A percentile compares a stretch with the other conserved stretches of the same genome.
phyloP scores from a whole-genome alignment of 768 basidiomycete genomes.

The Multifurca ochricompacta region DNA sequence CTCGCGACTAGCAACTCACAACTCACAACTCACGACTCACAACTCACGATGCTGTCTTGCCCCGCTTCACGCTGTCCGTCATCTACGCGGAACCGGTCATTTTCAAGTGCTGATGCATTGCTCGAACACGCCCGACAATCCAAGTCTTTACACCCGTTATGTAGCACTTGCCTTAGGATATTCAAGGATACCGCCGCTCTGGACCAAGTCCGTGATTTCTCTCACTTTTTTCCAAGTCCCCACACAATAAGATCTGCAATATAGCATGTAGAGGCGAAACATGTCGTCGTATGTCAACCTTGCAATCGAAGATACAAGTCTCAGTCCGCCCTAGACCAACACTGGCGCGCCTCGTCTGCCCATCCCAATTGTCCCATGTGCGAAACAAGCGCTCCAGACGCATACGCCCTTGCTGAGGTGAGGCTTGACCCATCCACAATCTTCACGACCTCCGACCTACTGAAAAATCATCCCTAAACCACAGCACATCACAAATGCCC shows the following conservation, averaged over 20 bases:
- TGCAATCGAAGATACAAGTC: slow-evolving; percentile 13
- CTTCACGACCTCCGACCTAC: neutral
- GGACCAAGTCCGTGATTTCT: slow-evolving; percentile 7
- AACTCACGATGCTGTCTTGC: slow-evolving; percentile 2
- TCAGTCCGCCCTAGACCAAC: slow-evolving; percentile 19
- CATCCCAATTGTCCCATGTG: slow-evolving; percentile 16
- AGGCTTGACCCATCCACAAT: neutral
- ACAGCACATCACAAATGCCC: slow-evolving; percentile 13
- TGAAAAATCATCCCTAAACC: neutral
- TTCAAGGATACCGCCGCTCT: slow-evolving; percentile 14
- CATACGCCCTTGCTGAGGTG: slow-evolving; percentile 12
- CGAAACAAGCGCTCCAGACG: neutral
- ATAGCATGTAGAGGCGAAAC: slow-evolving; percentile 18
- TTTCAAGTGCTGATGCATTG: slow-evolving; percentile 10
- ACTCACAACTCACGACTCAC: too few relatives aligned
- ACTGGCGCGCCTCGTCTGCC: slow-evolving; percentile 12
- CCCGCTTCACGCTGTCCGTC: slow-evolving; percentile 10
- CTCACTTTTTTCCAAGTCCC: neutral
- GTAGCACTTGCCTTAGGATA: slow-evolving; percentile 7
- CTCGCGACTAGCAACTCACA: neutral
- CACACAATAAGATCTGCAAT: neutral
- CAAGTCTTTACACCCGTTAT: slow-evolving; percentile 6
- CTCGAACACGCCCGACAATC: slow-evolving; percentile 11
- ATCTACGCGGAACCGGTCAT: slow-evolving; percentile 5
- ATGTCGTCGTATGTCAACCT: slow-evolving; percentile 11